phyloP scores from a whole-genome alignment of 2,329 filamentous ascomycete genomes.

The Aureobasidium namibiae region DNA sequence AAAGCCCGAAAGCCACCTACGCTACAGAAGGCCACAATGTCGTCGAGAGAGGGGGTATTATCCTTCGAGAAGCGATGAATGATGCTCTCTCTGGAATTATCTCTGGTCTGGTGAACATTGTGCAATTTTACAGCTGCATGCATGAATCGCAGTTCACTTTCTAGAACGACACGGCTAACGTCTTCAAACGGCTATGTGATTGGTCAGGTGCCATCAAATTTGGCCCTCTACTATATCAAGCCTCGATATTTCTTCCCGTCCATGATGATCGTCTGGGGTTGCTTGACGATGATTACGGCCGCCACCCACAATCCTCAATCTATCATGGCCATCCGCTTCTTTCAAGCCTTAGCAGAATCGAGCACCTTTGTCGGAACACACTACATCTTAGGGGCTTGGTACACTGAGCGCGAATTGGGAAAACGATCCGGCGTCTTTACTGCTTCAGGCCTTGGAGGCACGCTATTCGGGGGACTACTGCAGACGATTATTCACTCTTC shows the following conservation, averaged over 20 bases:
- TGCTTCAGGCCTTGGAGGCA: conserved; percentile 43
- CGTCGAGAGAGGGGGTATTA: not conserved
- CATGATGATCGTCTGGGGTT: conserved; percentile 47
- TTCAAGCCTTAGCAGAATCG: conserved; percentile 39
- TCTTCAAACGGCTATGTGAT: conserved; percentile 39
- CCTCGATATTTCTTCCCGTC: conserved; percentile 54
- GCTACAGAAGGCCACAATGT: not conserved
- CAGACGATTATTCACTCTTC: conserved; percentile 19
- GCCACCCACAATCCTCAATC: conserved; percentile 42
- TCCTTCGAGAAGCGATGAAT: not conserved
- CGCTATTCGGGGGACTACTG: conserved; percentile 45
- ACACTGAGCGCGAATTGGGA: conserved; percentile 15
- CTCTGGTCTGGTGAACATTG: not conserved
- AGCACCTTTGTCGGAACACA: conserved; percentile 30
- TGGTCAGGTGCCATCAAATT: conserved; percentile 40
- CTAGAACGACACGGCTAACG: conserved; percentile 46
- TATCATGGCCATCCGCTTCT: conserved; percentile 53
- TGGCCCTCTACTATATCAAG: conserved; percentile 40
- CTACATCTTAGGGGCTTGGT: conserved; percentile 15
- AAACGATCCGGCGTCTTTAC: conserved; percentile 47
- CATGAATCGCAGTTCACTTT: not conserved
- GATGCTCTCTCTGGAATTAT: not conserved
- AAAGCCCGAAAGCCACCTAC: too few relatives aligned
- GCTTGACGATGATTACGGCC: conserved; percentile 54
- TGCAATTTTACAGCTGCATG: not conserved